Evolutionary conservation across 73 alveolate species (phyloP).

Genomic region (Paraurostyla sp.): DNA sequence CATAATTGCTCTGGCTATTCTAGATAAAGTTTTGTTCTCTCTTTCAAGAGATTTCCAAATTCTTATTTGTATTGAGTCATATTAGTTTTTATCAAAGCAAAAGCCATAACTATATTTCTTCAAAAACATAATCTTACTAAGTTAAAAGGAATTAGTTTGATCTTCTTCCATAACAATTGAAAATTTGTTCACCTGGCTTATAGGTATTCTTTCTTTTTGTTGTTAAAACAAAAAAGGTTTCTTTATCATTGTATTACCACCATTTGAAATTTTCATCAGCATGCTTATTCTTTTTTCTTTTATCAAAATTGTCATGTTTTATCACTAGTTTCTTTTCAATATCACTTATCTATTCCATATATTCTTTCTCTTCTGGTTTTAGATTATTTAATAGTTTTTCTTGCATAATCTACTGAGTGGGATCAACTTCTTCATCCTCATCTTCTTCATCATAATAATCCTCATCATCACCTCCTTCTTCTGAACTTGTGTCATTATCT

Average conservation of each 20-base stretch:
- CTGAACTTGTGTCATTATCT: slow-evolving; percentile 59
- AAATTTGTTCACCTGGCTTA: slow-evolving; percentile 7
- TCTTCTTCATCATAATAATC: slow-evolving; percentile 65
- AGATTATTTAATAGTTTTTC: not conserved
- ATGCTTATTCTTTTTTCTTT: not conserved
- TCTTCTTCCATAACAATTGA: slow-evolving; percentile 59
- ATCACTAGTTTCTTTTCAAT: slow-evolving; percentile 41
- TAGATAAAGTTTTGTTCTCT: slow-evolving; percentile 4
- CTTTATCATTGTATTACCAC: slow-evolving; percentile 46
- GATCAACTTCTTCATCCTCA: slow-evolving; percentile 24
- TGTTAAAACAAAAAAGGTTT: slow-evolving; percentile 43
- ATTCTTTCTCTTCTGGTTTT: slow-evolving; percentile 44
- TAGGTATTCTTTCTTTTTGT: slow-evolving; percentile 46
- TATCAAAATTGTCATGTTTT: not conserved
- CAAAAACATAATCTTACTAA: not conserved
- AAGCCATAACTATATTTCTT: slow-evolving; percentile 60
- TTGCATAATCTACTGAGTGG: slow-evolving; percentile 15
- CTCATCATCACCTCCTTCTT: slow-evolving; percentile 41
- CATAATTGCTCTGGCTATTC: slow-evolving; percentile 45
- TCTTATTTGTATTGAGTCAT: slow-evolving; percentile 37
- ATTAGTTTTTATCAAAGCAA: slow-evolving; percentile 33
- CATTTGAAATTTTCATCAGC: slow-evolving; percentile 54
- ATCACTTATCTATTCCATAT: slow-evolving; percentile 16
- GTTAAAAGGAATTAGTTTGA: slow-evolving; percentile 19
- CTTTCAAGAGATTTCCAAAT: slow-evolving; percentile 41